Conservation (phyloP, 192 early-diverging fungal genomes). For the Mortierella claussenii region DNA sequence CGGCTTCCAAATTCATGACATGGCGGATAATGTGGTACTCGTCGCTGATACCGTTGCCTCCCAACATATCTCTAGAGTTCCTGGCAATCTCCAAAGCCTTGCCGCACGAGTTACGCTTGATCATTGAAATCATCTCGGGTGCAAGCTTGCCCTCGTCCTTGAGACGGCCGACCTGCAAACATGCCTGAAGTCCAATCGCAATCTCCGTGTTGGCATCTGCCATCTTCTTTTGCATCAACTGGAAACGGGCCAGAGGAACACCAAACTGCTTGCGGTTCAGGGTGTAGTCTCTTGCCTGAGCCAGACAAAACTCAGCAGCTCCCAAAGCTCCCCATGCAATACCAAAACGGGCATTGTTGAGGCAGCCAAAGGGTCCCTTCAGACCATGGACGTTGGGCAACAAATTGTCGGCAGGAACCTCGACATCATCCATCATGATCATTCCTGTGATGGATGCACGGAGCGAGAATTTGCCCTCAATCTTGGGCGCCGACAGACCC, state of each 20-base stretch:
- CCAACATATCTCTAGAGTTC: slow-evolving; percentile 89
- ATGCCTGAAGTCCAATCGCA: slow-evolving; percentile 86
- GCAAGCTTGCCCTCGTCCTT: slow-evolving; percentile 89
- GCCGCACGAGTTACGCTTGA: slow-evolving; percentile 96
- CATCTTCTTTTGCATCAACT: slow-evolving; percentile 97
- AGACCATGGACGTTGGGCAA: slow-evolving; percentile 91
- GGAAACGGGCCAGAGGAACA: slow-evolving; percentile 89
- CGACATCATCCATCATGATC: slow-evolving; percentile 99
- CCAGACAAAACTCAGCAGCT: slow-evolving; percentile 92
- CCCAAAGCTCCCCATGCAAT: slow-evolving; percentile 98
- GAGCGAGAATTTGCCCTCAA: slow-evolving; percentile 96
- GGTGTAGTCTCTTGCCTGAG: slow-evolving; percentile 90
- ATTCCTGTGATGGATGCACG: slow-evolving; percentile 95
- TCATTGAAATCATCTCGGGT: slow-evolving; percentile 94
- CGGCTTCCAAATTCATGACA: slow-evolving; percentile 90
- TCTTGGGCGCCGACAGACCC: slow-evolving; percentile 87
- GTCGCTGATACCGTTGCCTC: slow-evolving; percentile 95
- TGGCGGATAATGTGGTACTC: slow-evolving; percentile 98
- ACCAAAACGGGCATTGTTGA: slow-evolving; percentile 97
- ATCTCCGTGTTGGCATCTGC: slow-evolving; percentile 96
- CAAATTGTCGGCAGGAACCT: slow-evolving; percentile 91
- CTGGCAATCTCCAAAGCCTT: slow-evolving; percentile 95
- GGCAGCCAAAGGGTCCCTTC: slow-evolving; percentile 95
- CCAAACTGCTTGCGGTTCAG: slow-evolving; percentile 94
- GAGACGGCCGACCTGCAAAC: slow-evolving; percentile 90